Conservation (phyloP, 257 asterid genomes). For the Cinchona pubescens region DNA sequence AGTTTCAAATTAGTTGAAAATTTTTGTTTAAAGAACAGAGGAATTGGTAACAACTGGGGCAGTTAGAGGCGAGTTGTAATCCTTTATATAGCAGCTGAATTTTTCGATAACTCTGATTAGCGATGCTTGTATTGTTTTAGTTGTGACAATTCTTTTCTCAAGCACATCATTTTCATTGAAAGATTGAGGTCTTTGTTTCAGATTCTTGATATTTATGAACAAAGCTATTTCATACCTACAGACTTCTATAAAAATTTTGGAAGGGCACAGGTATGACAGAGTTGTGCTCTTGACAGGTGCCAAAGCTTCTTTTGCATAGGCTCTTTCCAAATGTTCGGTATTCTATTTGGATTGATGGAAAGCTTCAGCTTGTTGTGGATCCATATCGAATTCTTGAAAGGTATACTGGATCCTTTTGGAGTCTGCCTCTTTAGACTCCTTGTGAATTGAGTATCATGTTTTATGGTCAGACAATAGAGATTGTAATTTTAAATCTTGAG, state of each 20-base stretch:
- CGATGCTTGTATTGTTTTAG: not conserved
- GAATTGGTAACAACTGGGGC: not conserved
- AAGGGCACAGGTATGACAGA: conserved; percentile 5
- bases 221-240: not conserved
- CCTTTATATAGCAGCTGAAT: not conserved
- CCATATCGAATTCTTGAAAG: conserved; percentile 96
- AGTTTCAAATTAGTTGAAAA: not conserved
- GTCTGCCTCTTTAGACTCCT: conserved; percentile 9
- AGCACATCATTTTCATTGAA: not conserved
- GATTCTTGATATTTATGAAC: not conserved
- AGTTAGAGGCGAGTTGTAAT: not conserved
- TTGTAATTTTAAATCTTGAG: not conserved
- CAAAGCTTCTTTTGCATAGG: conserved; percentile 88
- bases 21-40: not conserved
- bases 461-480: not conserved
- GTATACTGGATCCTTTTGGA: conserved; percentile 33
- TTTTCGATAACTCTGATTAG: not conserved
- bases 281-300: conserved; percentile 56
- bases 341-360: conserved; percentile 97
- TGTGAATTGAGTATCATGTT: not conserved
- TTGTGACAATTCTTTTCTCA: not conserved
- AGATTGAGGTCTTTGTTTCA: not conserved
- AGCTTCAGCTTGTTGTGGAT: conserved; percentile 88
- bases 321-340: conserved; percentile 83
- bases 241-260: not conserved